A percentile compares a stretch with the other conserved stretches of the same genome.
Evolutionary conservation across 192 early-diverging fungal species (phyloP).

Genomic region (Dissophora ornata): DNA sequence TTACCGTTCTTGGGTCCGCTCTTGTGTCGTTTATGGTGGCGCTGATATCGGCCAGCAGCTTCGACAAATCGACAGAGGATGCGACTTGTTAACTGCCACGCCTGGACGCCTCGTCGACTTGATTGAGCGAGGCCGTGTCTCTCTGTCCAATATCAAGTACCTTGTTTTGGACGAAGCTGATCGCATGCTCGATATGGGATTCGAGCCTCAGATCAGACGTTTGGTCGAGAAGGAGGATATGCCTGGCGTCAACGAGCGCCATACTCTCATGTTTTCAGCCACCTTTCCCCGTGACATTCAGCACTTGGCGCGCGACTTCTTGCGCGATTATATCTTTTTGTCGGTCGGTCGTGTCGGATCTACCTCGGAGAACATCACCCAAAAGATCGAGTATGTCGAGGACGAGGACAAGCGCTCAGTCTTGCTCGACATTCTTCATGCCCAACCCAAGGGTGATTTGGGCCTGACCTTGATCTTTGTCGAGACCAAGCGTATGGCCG

Average conservation of each 20-base stretch:
- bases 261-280: constrained; percentile 95
- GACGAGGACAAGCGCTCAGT: constrained; percentile 92
- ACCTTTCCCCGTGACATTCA: constrained; percentile 93
- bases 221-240: constrained; percentile 83
- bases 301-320: constrained; percentile 83
- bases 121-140: constrained; percentile 80
- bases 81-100: constrained; percentile 92
- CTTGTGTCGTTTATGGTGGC: constrained; percentile 95
- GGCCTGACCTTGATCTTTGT: constrained; percentile 95
- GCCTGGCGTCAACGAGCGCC: constrained; percentile 76
- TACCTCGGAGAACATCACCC: constrained; percentile 96
- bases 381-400: constrained; percentile 92
- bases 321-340: constrained; percentile 84
- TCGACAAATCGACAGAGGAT: constrained; percentile 89
- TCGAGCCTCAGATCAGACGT: constrained; percentile 90
- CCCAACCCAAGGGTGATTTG: constrained; percentile 58
- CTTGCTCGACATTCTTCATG: constrained; percentile 85
- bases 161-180: constrained; percentile 97
- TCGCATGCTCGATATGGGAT: constrained; percentile 96
- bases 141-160: constrained; percentile 82
- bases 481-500: constrained; percentile 95
- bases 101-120: constrained; percentile 96
- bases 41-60: constrained; percentile 90
- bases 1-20: constrained; percentile 90
- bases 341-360: constrained; percentile 94